These are phyloP conservation scores for Carpinus fangiana DNA, from an alignment of 306 rosid species.

Conservation along the genomic window DNA sequence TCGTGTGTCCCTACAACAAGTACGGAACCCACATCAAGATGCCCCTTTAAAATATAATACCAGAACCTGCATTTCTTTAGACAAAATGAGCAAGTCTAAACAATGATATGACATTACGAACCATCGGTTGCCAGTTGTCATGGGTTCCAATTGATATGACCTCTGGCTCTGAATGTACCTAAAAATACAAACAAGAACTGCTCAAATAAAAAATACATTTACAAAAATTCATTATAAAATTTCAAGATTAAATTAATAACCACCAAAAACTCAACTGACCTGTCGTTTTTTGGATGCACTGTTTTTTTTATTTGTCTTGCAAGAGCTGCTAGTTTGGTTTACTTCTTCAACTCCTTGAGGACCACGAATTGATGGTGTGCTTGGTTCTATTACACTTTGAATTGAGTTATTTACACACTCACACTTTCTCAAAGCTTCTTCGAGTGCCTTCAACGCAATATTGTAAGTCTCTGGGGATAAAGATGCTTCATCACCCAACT, in stretches of 20 bases:
- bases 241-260: slow-evolving; percentile 5
- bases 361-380: slow-evolving; percentile 22
- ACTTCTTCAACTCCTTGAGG: slow-evolving; percentile 30
- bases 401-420: slow-evolving; percentile 31
- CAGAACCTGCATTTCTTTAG: not conserved
- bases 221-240: not conserved
- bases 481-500: slow-evolving; percentile 52
- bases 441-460: slow-evolving; percentile 41
- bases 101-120: slow-evolving; percentile 18
- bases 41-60: not conserved
- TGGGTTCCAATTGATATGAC: slow-evolving; percentile 23
- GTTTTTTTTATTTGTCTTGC: slow-evolving; percentile 29
- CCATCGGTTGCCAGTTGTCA: slow-evolving; percentile 47
- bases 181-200: slow-evolving; percentile 8
- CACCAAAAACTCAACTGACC: slow-evolving; percentile 29
- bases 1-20: slow-evolving; percentile 29
- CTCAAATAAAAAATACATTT: not conserved
- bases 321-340: slow-evolving; percentile 24
- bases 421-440: slow-evolving; percentile 47
- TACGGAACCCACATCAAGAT: slow-evolving; percentile 9
- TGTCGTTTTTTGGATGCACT: slow-evolving; percentile 29
- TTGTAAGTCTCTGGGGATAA: slow-evolving; percentile 48
- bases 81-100: not conserved
- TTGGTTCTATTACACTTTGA: slow-evolving; percentile 30
- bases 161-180: slow-evolving; percentile 35